phyloP scores from a whole-genome alignment of 1,284 basidiomycete genomes.

The Volvariella surrecta region DNA sequence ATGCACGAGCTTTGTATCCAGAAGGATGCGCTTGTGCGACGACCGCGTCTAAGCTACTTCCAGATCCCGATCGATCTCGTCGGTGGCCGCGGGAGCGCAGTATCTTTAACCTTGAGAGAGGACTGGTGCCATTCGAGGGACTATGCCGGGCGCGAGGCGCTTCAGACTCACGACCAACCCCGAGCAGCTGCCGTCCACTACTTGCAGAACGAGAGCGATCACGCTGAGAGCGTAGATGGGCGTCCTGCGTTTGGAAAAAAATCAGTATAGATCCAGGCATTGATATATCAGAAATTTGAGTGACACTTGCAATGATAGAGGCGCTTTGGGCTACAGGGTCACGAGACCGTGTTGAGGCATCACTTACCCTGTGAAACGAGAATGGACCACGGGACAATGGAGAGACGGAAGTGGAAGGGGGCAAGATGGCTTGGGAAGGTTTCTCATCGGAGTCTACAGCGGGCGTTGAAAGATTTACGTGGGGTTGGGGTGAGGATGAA shows the following conservation, averaged over 20 bases:
- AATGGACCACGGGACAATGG: slow-evolving; percentile 16
- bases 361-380: slow-evolving; percentile 26
- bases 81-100: slow-evolving; percentile 18
- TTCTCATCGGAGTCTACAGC: slow-evolving; percentile 10
- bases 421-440: slow-evolving; percentile 7
- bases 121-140: slow-evolving; percentile 13
- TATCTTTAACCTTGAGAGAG: slow-evolving; percentile 17
- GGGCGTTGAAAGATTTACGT: slow-evolving; percentile 11
- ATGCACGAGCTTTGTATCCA: slow-evolving; percentile 25
- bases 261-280: too few species aligned
- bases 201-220: slow-evolving; percentile 1
- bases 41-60: slow-evolving; percentile 30
- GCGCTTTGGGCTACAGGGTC: slow-evolving; percentile 4
- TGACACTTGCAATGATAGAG: background rate
- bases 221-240: background rate
- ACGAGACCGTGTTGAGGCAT: slow-evolving; percentile 21
- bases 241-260: too few species aligned
- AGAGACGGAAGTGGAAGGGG: slow-evolving; percentile 12
- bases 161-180: background rate
- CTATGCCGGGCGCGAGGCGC: slow-evolving; percentile 13
- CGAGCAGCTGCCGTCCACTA: background rate
- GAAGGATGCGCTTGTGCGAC: slow-evolving; percentile 6
- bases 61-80: slow-evolving; percentile 30
- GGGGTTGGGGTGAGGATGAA: slow-evolving; percentile 14
- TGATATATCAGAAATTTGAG: too few species aligned